Base-by-base conservation (phyloP, 257 asterid genomes). In the Nicotiana obtusifolia region DNA sequence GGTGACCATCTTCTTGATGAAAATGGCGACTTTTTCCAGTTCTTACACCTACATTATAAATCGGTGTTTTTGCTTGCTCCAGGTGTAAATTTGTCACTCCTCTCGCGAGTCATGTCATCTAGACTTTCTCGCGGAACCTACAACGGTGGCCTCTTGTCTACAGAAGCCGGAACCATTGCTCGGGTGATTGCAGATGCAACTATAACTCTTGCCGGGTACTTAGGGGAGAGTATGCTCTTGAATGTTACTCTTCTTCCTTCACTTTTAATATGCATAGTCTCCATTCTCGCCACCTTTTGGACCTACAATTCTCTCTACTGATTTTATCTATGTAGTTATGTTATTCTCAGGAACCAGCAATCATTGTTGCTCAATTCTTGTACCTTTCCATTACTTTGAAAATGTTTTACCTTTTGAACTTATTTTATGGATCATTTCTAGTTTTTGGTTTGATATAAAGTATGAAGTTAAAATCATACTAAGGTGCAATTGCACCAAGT, bases 141-240 rank as follows among this genome's bases (percentile, higher is more conserved):
- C 84, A 95, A 95, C 1, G 98, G 98, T 0, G 98, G 98, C 30
- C 95, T 95, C 82, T 68, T 95, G 83, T 95, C 98, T 53, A 95
- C 98, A 1, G 98, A 95, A 89, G 98, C 98, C 2, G 98, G 98
- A 62, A 95, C 98, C 7, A 83, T 93, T 33, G 98, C 98, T 17
- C 91, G 98, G 47, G 98, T 95, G 76, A 76, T 95, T 53, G 98
- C 98, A 75, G 99, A 95, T 76, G 98, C 88, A 69, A 95, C 97
- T 0, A 95, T 95, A 80, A 95, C 99, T 2, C 69, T 94, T 0
- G 98, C 94, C 3, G 98, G 98, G 73, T 95, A 83, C 78, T 78
- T 92, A 35, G 98, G 97, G 60, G 76, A 88, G 90, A 86, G 88
- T 65, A 81, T 66, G 85, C 94, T 95, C 86, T 88, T 95, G 75